Evolutionary conservation across 305 asterid species (phyloP), one percentile per base, ranked within the genome.

Genomic region (Fraxinus albicans): DNA sequence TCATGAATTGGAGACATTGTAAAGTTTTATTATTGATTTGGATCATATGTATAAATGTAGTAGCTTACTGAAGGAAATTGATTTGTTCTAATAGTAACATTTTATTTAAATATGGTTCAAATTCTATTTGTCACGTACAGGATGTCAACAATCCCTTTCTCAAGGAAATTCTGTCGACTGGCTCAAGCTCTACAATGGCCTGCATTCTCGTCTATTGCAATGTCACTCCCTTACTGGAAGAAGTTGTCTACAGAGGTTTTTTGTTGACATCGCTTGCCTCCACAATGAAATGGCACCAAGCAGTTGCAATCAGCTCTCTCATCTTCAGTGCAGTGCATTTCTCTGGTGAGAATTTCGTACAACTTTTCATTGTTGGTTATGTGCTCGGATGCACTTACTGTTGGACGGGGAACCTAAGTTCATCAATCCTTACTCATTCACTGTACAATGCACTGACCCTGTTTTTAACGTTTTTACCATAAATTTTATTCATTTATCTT

Each of bases 151-250:
- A 92, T 88, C 92, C 91, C 53, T 79, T 87, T 83, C 44, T 94
- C 72, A 90, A 91, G 78, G 93, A 92, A 70, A 91, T 94, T 82
- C 93, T 95, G 63, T 85, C 89, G 17, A 84, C 95, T n/a, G 88
- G 93, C 80, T 44, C 93, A 17, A 80, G 77, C 80, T 94, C 98
- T 27, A 7, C 31, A 70, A 33, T 88, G 3, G 90, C 92, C 19
- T 88, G 94, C 84, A 10, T 83, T 73, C 84, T 90, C 13, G 91
- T 79, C 80, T 94, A 92, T 76, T 90, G 98, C 85, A 4, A 91
- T 77, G 82, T 93, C 84, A 91, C 95, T 29, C 99, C 98, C 0
- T 86, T 91, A 78, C 91, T 95, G 67, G 98, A 95, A 92, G 99
- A 95, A 90, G 84, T 90, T 7, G 97, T 94, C 67, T 95, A 94